Evolutionary conservation across 1,284 basidiomycete species (phyloP), one percentile per base, ranked within the genome.

Genomic region (Microbotryomycetes sp.): DNA sequence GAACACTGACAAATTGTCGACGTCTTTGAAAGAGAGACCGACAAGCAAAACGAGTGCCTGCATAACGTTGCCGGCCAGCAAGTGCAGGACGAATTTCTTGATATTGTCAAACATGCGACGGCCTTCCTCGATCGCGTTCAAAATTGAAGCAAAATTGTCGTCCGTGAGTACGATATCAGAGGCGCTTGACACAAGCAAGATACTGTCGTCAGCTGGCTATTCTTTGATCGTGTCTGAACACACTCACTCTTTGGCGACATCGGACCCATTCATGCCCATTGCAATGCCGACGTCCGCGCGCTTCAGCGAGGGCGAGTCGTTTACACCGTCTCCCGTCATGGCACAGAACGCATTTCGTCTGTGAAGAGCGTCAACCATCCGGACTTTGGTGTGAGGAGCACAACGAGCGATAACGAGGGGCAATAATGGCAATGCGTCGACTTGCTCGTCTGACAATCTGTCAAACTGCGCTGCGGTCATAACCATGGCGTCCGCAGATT

Each of bases 91-190:
- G 46, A 76, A 76, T 52, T 73, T 72, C 24, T 65, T 61, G 55
- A 76, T 75, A 65, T 75, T 76, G 64, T 71, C 45, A 61, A 80
- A 78, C 56, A 81, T 70, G 49, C 78, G 76, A 55, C 85, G 81
- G 26, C 85, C 85, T 71, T 86, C 84, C 61, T 80, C 77, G 66
- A 87, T 81, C 11, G 85, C 85, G 59, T 81, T 80, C 23, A 81
- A 81, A 68, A 87, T 86, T 24, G 82, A 83, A 46, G 83, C 82
- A 72, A 87, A 87, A 76, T 87, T 86, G 76, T 87, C 84, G 71
- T 86, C 83, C 30, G 82, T 81, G 54, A 87, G 76, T 0, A 87
- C 84, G 52, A 87, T 77, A 72, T 85, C 83, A 18, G 82, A 79
- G 5, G 78, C 78, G 60, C 79, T 80, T 49, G 26, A n/a, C 23